These are phyloP conservation scores for Trichopus zeylanicus DNA, from an alignment of 116 monocot genomes.

Conservation along the genomic window DNA sequence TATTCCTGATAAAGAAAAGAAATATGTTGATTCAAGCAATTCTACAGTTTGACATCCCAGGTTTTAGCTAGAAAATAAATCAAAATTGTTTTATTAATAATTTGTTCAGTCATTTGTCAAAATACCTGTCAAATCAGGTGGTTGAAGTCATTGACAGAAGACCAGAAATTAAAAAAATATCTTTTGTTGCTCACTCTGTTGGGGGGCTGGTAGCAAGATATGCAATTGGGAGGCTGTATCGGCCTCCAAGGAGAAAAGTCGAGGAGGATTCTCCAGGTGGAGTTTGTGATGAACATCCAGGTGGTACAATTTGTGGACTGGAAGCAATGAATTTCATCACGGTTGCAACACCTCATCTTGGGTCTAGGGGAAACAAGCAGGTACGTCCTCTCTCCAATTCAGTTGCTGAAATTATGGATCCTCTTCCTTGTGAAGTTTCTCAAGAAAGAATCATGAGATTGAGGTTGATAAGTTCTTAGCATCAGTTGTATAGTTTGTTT, in stretches of 20 bases:
- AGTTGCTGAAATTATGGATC: background rate
- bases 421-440: background rate
- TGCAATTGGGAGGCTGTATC: slow-evolving; percentile 81
- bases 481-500: too few species aligned
- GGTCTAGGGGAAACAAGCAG: slow-evolving; percentile 95
- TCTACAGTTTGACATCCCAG: too few species aligned
- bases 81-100: background rate
- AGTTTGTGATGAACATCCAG: slow-evolving; percentile 11
- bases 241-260: slow-evolving; percentile 25
- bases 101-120: slow-evolving; percentile 3
- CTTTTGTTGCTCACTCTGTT: slow-evolving; percentile 88
- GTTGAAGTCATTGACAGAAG: slow-evolving; percentile 45
- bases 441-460: too few species aligned
- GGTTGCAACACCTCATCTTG: slow-evolving; percentile 97
- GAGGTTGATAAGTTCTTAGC: too few species aligned
- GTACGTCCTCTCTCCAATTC: slow-evolving; percentile 23
- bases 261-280: slow-evolving; percentile 4
- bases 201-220: slow-evolving; percentile 98
- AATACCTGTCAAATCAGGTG: slow-evolving; percentile 33
- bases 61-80: background rate
- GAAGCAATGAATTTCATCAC: slow-evolving; percentile 97
- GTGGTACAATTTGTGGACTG: slow-evolving; percentile 71
- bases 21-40: too few species aligned
- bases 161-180: slow-evolving; percentile 58
- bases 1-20: too few species aligned